Evolutionary conservation across 2,329 filamentous ascomycete genomes (phyloP).

Genomic region (Leptographium flavum): DNA sequence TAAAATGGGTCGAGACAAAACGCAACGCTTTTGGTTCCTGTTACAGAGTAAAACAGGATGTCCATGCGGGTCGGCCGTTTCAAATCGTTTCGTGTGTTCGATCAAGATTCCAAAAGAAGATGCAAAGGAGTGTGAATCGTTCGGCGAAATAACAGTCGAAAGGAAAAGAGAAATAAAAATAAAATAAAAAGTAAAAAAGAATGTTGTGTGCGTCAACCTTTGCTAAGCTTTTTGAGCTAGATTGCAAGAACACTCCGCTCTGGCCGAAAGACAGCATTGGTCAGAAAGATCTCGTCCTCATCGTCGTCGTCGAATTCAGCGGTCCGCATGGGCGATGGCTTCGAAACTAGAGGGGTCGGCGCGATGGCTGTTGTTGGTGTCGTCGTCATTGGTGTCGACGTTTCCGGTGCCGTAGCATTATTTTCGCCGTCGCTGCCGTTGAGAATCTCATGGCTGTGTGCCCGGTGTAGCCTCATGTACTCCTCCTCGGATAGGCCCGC

Average conservation of each 20-base stretch:
- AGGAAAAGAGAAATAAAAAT: background rate
- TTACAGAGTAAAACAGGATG: background rate
- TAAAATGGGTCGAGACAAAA: background rate
- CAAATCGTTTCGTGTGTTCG: background rate
- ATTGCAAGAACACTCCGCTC: constrained; percentile 8
- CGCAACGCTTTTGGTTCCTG: background rate
- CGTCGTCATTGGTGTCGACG: too few species aligned
- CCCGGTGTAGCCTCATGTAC: constrained; percentile 28
- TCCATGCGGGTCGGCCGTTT: constrained; percentile 1
- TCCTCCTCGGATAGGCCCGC: constrained; percentile 19
- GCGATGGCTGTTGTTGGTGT: constrained; percentile 15
- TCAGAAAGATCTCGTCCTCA: constrained; percentile 26
- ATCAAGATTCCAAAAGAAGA: background rate
- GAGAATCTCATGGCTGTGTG: constrained; percentile 37
- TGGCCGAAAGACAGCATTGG: constrained; percentile 35
- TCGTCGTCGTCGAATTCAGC: constrained; percentile 2
- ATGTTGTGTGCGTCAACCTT: too few species aligned
- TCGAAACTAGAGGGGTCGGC: constrained; percentile 21
- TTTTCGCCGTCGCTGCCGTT: constrained; percentile 19
- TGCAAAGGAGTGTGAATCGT: constrained; percentile 1
- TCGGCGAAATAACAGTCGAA: too few species aligned
- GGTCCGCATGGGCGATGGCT: constrained; percentile 11
- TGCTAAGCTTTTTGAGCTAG: background rate
- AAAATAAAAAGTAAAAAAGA: background rate
- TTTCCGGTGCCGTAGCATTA: too few species aligned